These are phyloP conservation scores for Nakaseomyces kungkrabaensis DNA, from an alignment of 1,139 yeast genomes.

Conservation along the genomic window DNA sequence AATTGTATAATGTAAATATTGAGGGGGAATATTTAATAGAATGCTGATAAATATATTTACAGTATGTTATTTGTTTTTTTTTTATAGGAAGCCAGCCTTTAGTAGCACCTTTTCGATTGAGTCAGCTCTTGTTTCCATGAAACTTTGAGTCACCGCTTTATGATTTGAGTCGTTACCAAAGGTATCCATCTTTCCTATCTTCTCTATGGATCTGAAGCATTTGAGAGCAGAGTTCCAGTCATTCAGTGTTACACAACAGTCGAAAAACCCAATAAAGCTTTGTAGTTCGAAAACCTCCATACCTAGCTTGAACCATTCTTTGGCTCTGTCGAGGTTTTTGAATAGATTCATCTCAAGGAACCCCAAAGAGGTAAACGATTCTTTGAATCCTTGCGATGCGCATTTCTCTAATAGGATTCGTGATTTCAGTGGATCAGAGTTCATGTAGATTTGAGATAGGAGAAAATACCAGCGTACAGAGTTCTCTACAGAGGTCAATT, in stretches of 20 bases:
- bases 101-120: background rate
- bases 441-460: constrained; percentile 58
- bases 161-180: background rate
- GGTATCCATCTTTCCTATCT: background rate
- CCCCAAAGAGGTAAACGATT: constrained; percentile 68
- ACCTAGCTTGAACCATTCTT: constrained; percentile 81
- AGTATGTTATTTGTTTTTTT: background rate
- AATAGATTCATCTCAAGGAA: constrained; percentile 66
- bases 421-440: constrained; percentile 47
- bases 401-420: constrained; percentile 65
- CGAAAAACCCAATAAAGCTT: constrained; percentile 70
- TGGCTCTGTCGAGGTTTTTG: constrained; percentile 43
- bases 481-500: constrained; percentile 48
- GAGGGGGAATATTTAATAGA: background rate
- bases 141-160: background rate
- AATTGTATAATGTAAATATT: too few relatives aligned
- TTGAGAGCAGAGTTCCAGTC: background rate
- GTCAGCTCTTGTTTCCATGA: background rate
- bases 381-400: constrained; percentile 67
- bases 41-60: background rate
- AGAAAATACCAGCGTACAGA: constrained; percentile 65
- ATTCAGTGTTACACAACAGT: constrained; percentile 26
- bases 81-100: background rate
- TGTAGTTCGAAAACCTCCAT: constrained; percentile 48
- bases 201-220: background rate